Evolutionary conservation across 306 rosid genomes (phyloP).

Genomic region (Benincasa hispida): DNA sequence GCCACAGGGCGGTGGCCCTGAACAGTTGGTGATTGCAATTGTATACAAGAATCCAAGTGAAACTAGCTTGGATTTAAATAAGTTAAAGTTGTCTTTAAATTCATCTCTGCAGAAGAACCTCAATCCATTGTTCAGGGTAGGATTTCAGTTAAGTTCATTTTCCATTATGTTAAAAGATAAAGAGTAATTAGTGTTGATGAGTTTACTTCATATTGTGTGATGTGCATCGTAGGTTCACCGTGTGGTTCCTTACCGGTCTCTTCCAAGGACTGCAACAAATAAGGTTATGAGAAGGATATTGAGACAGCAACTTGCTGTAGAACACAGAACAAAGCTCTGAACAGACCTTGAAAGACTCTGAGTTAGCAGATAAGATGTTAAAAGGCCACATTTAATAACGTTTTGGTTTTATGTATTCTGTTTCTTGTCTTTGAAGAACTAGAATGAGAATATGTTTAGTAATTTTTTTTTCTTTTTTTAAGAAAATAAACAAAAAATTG

Average conservation of each 20-base stretch:
- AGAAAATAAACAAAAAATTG: too few relatives aligned
- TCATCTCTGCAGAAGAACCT: conserved; percentile 80
- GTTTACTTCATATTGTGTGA: neutral
- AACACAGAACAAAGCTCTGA: conserved; percentile 48
- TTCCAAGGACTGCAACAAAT: conserved; percentile 86
- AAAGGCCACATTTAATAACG: too few relatives aligned
- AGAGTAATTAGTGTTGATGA: neutral
- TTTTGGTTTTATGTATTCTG: too few relatives aligned
- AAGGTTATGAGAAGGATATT: conserved; percentile 94
- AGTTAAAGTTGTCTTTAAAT: conserved; percentile 46
- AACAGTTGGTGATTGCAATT: conserved; percentile 60
- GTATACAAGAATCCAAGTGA: conserved; percentile 40
- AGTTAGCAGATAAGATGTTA: too few relatives aligned
- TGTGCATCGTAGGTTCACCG: conserved; percentile 47
- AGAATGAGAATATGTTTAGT: too few relatives aligned
- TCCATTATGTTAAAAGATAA: neutral
- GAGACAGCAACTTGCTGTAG: conserved; percentile 39
- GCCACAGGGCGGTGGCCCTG: conserved; percentile 76
- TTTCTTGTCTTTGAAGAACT: too few relatives aligned
- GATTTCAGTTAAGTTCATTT: conserved; percentile 10
- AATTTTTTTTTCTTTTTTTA: too few relatives aligned
- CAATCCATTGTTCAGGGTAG: conserved; percentile 82
- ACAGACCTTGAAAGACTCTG: neutral
- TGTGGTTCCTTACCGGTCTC: conserved; percentile 40
- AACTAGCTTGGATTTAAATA: conserved; percentile 26